Evolutionary conservation across 768 basidiomycete species (phyloP).

Genomic region (Boletus edulis): DNA sequence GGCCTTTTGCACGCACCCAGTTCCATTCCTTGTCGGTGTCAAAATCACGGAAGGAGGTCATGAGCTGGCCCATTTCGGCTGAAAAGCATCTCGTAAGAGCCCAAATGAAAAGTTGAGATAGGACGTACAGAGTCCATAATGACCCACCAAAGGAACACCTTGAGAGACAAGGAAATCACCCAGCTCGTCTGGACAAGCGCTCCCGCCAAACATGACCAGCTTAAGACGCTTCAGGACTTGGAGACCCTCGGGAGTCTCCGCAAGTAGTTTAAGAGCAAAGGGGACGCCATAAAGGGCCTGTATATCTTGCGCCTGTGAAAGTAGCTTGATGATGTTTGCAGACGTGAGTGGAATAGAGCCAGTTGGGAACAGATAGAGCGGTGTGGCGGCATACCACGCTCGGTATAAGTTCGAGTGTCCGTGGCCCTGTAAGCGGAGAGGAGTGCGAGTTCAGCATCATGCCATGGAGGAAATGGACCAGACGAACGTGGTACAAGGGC

Average conservation of each 20-base stretch:
- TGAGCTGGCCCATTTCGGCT: conserved; percentile 37
- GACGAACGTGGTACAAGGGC: conserved; percentile 34
- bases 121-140: conserved; percentile 47
- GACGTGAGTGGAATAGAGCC: conserved; percentile 45
- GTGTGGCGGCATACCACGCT: conserved; percentile 40
- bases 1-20: conserved; percentile 41
- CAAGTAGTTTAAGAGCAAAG: conserved; percentile 42
- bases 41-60: conserved; percentile 49
- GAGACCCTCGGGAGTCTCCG: conserved; percentile 46
- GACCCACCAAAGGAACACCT: conserved; percentile 48
- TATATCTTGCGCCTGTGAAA: conserved; percentile 34
- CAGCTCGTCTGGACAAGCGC: conserved; percentile 51
- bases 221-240: conserved; percentile 41
- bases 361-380: conserved; percentile 44
- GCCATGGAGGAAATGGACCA: neutral
- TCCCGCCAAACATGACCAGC: conserved; percentile 51
- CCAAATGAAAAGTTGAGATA: neutral
- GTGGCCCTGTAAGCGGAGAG: conserved; percentile 12
- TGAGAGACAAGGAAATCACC: conserved; percentile 47
- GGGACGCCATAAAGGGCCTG: conserved; percentile 38
- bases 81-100: neutral
- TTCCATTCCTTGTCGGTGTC: conserved; percentile 54
- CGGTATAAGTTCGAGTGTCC: conserved; percentile 34
- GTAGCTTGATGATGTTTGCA: conserved; percentile 39
- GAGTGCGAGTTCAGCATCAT: neutral